Evolutionary conservation across 805 yeast genomes (phyloP), one percentile per base, ranked within the genome.

Genomic region (Limtongia smithiae): DNA sequence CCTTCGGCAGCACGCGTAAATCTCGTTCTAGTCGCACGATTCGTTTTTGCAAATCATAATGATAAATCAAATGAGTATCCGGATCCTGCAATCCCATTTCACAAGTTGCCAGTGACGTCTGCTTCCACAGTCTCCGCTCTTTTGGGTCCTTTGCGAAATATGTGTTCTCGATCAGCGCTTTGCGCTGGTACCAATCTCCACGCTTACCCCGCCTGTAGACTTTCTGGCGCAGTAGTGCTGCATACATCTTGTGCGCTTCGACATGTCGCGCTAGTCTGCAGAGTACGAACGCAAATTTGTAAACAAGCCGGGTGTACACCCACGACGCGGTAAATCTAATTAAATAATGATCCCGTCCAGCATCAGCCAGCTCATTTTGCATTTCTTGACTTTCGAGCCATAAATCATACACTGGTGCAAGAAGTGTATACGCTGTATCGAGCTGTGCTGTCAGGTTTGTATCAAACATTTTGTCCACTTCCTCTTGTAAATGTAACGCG

Each of bases 161-260:
- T 15, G 33, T 36, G 17, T 44, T 37, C 37, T 57, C 60, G 9
- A 57, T 48, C 20, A 57, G 33, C 2, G 60, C 60, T 25, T 56
- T 57, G 18, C 48, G 28, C 28, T 55, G 53, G 24, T 49, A 57
- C 60, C 60, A 57, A 18, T 47, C 52, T 3, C 60, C 60, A n/a
- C 60, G 40, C 30, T 50, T 56, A 22, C 59, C 60, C 14, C 41
- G 49, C 11, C 50, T 36, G 30, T 51, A 56, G 1, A 41, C 18
- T 5, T 38, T 30, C 17, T 57, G 60, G 5, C 32, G 37, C 9
- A 57, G 41, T 9, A 57, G 49, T 7, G 30, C 41, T 5, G 46
- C 32, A 12, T 57, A 48, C 4, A 56, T 46, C 8, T 17, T 40
- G 28, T 48, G 46, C 6, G 55, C 49, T 15, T 45, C 54, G 11